Conservation (phyloP, 305 asterid genomes). For the Solanum hybrid region DNA sequence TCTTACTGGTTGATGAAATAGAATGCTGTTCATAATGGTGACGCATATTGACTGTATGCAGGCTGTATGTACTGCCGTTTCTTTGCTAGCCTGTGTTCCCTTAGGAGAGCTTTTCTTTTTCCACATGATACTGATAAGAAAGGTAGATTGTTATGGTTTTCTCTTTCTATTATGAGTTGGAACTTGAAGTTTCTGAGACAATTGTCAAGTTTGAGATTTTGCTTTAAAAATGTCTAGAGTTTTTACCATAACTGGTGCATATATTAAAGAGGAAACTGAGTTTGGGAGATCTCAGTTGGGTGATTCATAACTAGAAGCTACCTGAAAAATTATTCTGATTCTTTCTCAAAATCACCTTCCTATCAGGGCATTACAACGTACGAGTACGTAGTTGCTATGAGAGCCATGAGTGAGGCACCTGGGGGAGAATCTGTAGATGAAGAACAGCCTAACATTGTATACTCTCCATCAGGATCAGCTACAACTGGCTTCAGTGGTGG, state of each 20-base stretch:
- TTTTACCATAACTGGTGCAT: background rate
- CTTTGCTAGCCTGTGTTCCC: constrained; percentile 84
- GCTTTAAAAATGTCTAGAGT: background rate
- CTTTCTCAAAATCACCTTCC: constrained; percentile 3
- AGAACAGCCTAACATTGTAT: constrained; percentile 58
- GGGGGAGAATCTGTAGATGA: constrained; percentile 71
- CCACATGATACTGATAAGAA: constrained; percentile 85
- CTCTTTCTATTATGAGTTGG: background rate
- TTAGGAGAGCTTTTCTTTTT: constrained; percentile 96
- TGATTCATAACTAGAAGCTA: background rate
- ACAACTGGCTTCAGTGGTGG: constrained; percentile 97
- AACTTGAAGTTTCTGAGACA: background rate
- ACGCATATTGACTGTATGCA: constrained; percentile 24
- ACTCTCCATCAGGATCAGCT: constrained; percentile 90
- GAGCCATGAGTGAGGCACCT: constrained; percentile 94
- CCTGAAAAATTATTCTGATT: background rate
- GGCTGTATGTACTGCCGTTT: constrained; percentile 85
- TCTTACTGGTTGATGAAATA: background rate
- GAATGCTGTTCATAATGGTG: background rate
- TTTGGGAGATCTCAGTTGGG: background rate
- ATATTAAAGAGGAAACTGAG: background rate
- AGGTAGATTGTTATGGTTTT: constrained; percentile 35
- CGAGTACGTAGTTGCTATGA: constrained; percentile 96
- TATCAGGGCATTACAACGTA: constrained; percentile 87
- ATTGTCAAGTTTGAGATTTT: background rate